Evolutionary conservation across 108 stramenopile species (phyloP), one percentile per base, ranked within the genome.

Genomic region (Cyclotella kingstonii): DNA sequence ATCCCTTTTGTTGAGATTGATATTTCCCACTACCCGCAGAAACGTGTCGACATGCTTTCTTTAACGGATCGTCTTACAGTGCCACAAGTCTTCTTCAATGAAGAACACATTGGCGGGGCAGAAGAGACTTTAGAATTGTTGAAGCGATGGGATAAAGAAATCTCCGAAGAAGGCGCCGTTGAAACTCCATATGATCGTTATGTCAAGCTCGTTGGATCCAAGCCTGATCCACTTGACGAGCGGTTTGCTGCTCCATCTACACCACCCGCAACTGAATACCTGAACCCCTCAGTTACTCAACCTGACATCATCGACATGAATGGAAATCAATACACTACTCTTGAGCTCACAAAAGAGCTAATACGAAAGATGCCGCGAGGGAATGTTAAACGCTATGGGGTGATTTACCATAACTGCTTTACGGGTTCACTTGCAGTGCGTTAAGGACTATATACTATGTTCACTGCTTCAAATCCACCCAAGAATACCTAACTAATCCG

Each of bases 31-130:
- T 45, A 68, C 48, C 79, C 83, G 1, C 10, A 58, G 6, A 67
- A 61, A 40, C 59, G 73, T 33, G 19, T 38, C 23, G 83, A 84
- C 35, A 78, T 84, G 80, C 40, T 76, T 4, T 41, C 76, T 26
- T 40, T 73, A 1, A 49, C 55, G 4, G 60, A 68, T 43, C 38
- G 62, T 1, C 61, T 58, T 10, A 66, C 77, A 11, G 68, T 80
- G 2, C 83, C 83, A 3, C 79, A 79, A 54, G 65, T 84, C 2
- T 81, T 84, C 58, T 63, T 84, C 44, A 78, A 76, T 47, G 62
- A 68, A 4, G 25, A 30, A 2, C 65, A 76, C 29, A 56, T 84
- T 10, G 83, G 83, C 26, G 83, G 83, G 26, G 63, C 57, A 5
- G 77, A 81, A 34, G 77, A 78, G 23, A 65, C 67, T 1, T 21